Evolutionary conservation across 371 early-diverging fungal genomes (phyloP).

Genomic region (Synchytrium microbalum): DNA sequence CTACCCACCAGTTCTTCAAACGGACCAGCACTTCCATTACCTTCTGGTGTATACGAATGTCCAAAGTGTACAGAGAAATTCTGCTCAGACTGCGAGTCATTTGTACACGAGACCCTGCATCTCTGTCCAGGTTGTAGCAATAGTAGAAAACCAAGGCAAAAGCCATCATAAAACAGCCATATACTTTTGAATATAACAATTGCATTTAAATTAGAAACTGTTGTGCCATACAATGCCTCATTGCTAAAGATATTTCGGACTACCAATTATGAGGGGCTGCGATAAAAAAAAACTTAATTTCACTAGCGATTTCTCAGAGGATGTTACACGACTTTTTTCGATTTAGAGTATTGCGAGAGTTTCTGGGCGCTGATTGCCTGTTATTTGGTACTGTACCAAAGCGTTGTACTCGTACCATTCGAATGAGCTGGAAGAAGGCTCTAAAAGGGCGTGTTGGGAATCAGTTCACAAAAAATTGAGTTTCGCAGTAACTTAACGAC

Average conservation of each 20-base stretch:
- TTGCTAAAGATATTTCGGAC: no score
- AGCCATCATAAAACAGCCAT: no score
- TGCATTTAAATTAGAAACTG: no score
- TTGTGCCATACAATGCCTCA: no score
- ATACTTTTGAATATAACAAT: no score
- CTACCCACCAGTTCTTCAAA: not conserved
- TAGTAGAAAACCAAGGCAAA: no score
- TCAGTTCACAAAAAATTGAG: not conserved
- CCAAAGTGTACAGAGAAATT: constrained; percentile 69
- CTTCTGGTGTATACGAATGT: constrained; percentile 55
- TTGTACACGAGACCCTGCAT: constrained; percentile 86
- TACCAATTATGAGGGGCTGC: no score
- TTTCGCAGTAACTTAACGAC: constrained; percentile 1
- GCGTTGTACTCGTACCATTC: constrained; percentile 16
- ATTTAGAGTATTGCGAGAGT: not conserved
- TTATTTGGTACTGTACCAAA: not conserved
- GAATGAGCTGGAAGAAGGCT: constrained; percentile 25
- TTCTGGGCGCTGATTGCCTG: not conserved
- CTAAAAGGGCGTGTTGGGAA: constrained; percentile 9
- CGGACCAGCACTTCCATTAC: not conserved
- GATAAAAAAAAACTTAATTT: no score
- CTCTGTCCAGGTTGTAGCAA: constrained; percentile 57
- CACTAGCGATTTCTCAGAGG: not conserved
- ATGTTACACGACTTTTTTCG: not conserved
- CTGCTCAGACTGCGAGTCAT: constrained; percentile 90